Percentiles rank a stretch among this genome's conserved stretches.
These are phyloP conservation scores for Neospora caninum DNA, from an alignment of 169 alveolate species.

Conservation along the genomic window DNA sequence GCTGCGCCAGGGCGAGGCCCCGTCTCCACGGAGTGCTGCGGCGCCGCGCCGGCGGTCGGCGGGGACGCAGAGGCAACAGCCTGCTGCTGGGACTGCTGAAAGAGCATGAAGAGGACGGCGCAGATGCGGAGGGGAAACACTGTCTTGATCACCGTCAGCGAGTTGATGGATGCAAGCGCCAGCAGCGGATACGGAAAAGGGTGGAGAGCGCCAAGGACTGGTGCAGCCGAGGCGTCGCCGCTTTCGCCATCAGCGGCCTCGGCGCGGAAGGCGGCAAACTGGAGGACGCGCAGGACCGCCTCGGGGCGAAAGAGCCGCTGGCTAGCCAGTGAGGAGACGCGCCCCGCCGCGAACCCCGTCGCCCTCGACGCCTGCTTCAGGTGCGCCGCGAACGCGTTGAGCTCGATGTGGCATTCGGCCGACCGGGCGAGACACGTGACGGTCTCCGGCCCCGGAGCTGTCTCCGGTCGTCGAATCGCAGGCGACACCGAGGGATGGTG, in stretches of 20 bases:
- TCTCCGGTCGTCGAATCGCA: background rate
- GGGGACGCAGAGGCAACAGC: slow-evolving; percentile 35
- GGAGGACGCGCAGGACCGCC: slow-evolving; percentile 5
- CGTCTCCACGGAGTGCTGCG: background rate
- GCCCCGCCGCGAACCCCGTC: background rate
- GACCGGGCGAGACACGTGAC: background rate
- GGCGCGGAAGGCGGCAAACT: slow-evolving; percentile 12
- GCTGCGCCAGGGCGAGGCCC: background rate
- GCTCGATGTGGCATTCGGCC: slow-evolving; percentile 16
- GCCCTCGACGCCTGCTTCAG: slow-evolving; percentile 11
- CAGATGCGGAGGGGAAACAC: slow-evolving; percentile 11
- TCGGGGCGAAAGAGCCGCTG: slow-evolving; percentile 32
- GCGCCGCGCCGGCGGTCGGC: background rate
- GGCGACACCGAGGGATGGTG: slow-evolving; percentile 19
- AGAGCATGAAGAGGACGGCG: slow-evolving; percentile 38
- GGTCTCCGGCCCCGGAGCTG: background rate
- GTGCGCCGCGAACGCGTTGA: slow-evolving; percentile 8
- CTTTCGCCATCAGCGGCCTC: background rate
- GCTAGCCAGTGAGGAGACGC: background rate
- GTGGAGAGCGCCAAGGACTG: background rate
- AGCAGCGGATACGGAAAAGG: slow-evolving; percentile 32
- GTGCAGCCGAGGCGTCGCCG: background rate
- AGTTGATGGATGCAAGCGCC: background rate
- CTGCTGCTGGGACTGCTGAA: slow-evolving; percentile 50
- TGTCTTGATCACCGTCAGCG: background rate